These are phyloP conservation scores for Leucosporidium yakuticum DNA, from an alignment of 768 basidiomycete genomes.

Conservation along the genomic window DNA sequence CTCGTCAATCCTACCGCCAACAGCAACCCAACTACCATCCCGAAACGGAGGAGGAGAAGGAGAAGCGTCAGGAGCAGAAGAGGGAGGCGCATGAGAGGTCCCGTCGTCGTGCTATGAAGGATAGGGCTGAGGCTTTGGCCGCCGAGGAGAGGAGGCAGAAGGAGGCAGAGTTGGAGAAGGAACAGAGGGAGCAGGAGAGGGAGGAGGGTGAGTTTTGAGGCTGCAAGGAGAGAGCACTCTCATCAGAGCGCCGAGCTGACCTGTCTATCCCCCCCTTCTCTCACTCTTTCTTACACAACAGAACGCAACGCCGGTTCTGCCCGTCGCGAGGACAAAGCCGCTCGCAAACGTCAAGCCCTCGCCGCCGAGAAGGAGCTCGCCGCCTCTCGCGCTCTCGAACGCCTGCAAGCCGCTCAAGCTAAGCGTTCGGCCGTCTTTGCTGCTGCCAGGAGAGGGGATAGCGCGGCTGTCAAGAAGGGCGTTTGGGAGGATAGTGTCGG, in stretches of 20 bases:
- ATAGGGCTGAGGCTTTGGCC: constrained; percentile 43
- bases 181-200: constrained; percentile 36
- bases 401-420: constrained; percentile 50
- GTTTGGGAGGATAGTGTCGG: constrained; percentile 66
- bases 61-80: constrained; percentile 39
- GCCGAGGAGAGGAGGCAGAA: constrained; percentile 55
- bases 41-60: constrained; percentile 52
- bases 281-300: background rate
- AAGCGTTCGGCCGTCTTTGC: constrained; percentile 60
- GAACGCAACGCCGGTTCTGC: constrained; percentile 11
- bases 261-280: too few relatives aligned
- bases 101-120: constrained; percentile 36
- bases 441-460: constrained; percentile 57
- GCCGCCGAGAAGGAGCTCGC: constrained; percentile 5
- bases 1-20: background rate
- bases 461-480: constrained; percentile 56
- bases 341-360: constrained; percentile 8
- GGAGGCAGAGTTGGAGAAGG: constrained; percentile 51
- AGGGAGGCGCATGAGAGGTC: constrained; percentile 38
- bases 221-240: too few relatives aligned
- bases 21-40: constrained; percentile 2
- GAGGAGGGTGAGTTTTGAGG: constrained; percentile 9
- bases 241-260: too few relatives aligned
- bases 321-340: constrained; percentile 21
- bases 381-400: constrained; percentile 1